A percentile compares a stretch with the other conserved stretches of the same genome.
Evolutionary conservation across 345 rosid genomes (phyloP).

Genomic region (Corchorus capsularis): DNA sequence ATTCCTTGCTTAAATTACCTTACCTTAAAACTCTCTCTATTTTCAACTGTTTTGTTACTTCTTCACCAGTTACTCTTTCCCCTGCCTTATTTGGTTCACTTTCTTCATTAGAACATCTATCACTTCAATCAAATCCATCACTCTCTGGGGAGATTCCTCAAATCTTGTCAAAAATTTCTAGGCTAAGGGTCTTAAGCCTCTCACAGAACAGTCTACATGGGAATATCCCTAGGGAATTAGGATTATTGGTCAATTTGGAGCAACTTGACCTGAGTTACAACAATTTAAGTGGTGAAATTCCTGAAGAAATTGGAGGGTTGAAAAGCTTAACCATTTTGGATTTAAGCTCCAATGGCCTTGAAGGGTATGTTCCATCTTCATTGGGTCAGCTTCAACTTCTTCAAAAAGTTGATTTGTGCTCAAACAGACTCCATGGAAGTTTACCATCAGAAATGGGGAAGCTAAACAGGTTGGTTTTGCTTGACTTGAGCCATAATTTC

Average conservation of each 20-base stretch:
- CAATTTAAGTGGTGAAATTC: constrained; percentile 45
- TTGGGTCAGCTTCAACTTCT: constrained; percentile 42
- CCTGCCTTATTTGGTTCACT: constrained; percentile 30
- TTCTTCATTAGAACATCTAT: constrained; percentile 42
- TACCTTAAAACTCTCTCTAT: constrained; percentile 44
- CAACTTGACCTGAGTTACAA: constrained; percentile 52
- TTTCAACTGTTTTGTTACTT: constrained; percentile 42
- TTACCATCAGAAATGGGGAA: constrained; percentile 35
- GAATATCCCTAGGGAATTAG: constrained; percentile 35
- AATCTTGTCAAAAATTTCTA: constrained; percentile 24
- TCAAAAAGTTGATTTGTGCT: constrained; percentile 42
- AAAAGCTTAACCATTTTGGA: constrained; percentile 43
- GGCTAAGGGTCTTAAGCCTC: constrained; percentile 37
- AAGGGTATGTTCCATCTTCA: constrained; percentile 38
- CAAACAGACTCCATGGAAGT: constrained; percentile 37
- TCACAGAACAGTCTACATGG: constrained; percentile 44
- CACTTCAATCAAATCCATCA: constrained; percentile 43
- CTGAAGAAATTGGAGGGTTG: constrained; percentile 38
- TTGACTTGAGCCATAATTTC: constrained; percentile 46
- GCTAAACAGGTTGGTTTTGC: constrained; percentile 43
- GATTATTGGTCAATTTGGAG: constrained; percentile 35
- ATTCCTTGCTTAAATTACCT: constrained; percentile 42
- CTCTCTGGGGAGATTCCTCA: constrained; percentile 43
- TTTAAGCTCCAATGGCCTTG: constrained; percentile 39
- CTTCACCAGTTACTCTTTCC: constrained; percentile 32